phyloP scores from a whole-genome alignment of 208 protist genomes.

The Leishmania braziliensis region DNA sequence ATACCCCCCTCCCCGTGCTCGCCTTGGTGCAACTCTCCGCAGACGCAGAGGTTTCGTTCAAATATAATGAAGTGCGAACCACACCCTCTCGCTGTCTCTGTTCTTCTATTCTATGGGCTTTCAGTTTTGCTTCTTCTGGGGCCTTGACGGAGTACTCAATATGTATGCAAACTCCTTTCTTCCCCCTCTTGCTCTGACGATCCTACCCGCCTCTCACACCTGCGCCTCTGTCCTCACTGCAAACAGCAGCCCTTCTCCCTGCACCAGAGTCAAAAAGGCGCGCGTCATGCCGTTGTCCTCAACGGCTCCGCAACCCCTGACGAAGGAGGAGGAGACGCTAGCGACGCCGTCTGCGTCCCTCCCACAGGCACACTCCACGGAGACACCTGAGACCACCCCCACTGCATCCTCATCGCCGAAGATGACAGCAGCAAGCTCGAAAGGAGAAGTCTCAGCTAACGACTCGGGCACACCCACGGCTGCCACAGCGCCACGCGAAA shows the following conservation, averaged over 20 bases:
- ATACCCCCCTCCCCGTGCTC: neutral
- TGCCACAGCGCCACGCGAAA: slow-evolving; percentile 19
- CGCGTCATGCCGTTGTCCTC: neutral
- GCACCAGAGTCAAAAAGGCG: neutral
- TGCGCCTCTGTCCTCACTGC: neutral
- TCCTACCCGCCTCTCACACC: neutral
- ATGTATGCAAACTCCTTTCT: neutral
- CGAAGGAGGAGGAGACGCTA: neutral
- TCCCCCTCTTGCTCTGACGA: neutral
- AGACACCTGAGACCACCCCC: neutral
- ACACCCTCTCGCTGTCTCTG: neutral
- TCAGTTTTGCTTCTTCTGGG: neutral
- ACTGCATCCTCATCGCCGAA: neutral
- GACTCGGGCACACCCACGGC: neutral
- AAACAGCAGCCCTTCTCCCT: neutral
- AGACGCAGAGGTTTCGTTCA: neutral
- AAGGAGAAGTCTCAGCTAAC: neutral
- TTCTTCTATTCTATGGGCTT: neutral
- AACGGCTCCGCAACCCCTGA: neutral
- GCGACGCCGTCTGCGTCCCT: neutral
- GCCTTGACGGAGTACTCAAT: neutral
- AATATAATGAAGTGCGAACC: neutral
- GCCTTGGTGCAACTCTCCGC: neutral
- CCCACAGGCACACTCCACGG: neutral
- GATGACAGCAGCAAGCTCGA: neutral